Base-by-base conservation (phyloP, 371 early-diverging fungal genomes). In the Smittium culicis region DNA sequence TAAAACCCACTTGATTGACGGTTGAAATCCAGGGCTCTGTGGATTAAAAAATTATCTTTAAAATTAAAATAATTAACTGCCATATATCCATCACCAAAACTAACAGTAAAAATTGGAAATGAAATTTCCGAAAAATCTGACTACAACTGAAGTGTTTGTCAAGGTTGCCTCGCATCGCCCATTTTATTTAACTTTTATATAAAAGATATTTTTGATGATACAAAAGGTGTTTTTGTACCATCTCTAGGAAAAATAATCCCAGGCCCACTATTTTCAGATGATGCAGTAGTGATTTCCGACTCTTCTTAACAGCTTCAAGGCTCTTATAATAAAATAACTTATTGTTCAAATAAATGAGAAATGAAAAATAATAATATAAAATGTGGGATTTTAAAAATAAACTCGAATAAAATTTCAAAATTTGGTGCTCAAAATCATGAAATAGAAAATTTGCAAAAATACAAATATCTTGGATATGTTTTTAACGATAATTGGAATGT, bases 111-210 rank as follows among this genome's bases (percentile, higher is more conserved):
- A 59, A 11, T 25, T 11, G 60, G n/a, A 27, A 59, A 59, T 59
- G 30, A 59, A 25, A 5, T 59, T 5, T 14, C 60, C 16, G 60
- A 59, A n/a, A 59, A 11, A 59, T 29, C 16, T 32, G 32, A 59
- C 16, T 59, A 59, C 25, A 59, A 59, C 11, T 59, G 60, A 11
- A n/a, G 60, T 16, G 28, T 59, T 5, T 11, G 60, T 11, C 60
- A 59, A 59, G 60, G 60, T 11, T 59, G 60, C 32, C 60, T n/a
- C 5, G 32, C n/a, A 27, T 59, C 60, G n/a, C 25, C 60, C 11
- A 27, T 59, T 27, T 32, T 59, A 29, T 59, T 59, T 14, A 32
- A 59, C n/a, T 29, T 59, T 32, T 59, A 59, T n/a, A 59, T 59
- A 14, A 59, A 25, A 5, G 60, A 59, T 32, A 32, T 59, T 29